Conservation (phyloP, 2,329 filamentous ascomycete genomes). For the Zymoseptoria brevis region DNA sequence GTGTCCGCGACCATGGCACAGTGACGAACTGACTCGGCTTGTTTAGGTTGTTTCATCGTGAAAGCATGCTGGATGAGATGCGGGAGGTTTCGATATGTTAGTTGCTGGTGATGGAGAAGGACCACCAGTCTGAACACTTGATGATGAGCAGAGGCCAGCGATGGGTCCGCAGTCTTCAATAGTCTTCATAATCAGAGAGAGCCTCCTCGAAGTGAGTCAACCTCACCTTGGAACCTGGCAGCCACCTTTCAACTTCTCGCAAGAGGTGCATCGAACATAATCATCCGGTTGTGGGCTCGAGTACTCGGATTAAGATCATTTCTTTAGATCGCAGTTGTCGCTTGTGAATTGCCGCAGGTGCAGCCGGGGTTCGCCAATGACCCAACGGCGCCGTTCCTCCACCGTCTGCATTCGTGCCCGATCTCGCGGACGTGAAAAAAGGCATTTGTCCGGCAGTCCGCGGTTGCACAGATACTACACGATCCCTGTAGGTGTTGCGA, state of each 20-base stretch:
- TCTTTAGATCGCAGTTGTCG: background rate
- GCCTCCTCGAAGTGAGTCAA: background rate
- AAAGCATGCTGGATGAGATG: background rate
- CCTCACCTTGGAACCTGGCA: background rate
- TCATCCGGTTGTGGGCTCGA: background rate
- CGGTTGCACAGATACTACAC: background rate
- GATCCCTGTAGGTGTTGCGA: background rate
- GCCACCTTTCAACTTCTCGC: background rate
- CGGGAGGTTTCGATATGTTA: background rate
- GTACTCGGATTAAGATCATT: background rate
- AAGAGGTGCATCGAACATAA: background rate
- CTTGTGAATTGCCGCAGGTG: background rate
- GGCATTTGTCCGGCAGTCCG: background rate
- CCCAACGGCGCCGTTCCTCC: background rate
- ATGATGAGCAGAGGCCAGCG: background rate
- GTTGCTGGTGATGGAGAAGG: background rate
- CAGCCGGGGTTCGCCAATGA: background rate
- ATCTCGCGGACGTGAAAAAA: background rate
- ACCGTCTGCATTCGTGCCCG: background rate
- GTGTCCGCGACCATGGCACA: background rate
- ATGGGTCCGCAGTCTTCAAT: background rate
- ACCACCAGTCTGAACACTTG: background rate
- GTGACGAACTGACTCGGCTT: background rate
- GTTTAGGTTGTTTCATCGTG: background rate
- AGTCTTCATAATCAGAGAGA: background rate